Evolutionary conservation across 345 rosid genomes (phyloP).

Genomic region (Camelina neglecta): DNA sequence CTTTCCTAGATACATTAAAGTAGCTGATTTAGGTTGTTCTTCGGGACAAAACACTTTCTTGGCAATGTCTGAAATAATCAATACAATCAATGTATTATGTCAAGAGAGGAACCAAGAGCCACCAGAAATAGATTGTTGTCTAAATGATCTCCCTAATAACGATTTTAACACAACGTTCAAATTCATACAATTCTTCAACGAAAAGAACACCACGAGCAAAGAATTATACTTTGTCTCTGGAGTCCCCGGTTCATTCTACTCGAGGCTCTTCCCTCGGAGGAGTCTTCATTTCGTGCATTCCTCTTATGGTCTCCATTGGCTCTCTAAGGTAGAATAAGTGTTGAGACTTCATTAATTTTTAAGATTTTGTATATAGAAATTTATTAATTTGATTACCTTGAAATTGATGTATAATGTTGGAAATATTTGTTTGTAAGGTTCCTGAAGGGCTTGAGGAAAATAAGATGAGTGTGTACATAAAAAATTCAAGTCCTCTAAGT

Average conservation of each 20-base stretch:
- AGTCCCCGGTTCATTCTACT: slow-evolving; percentile 59
- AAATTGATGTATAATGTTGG: slow-evolving; percentile 4
- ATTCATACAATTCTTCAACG: slow-evolving; percentile 29
- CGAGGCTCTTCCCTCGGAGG: slow-evolving; percentile 50
- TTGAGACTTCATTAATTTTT: neutral
- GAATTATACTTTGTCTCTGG: slow-evolving; percentile 45
- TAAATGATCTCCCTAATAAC: slow-evolving; percentile 55
- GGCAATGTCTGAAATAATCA: slow-evolving; percentile 32
- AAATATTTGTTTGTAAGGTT: slow-evolving; percentile 34
- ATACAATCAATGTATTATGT: slow-evolving; percentile 24
- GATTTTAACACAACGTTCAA: slow-evolving; percentile 52
- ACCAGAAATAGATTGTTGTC: slow-evolving; percentile 46
- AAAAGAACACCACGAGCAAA: neutral
- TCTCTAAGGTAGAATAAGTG: slow-evolving; percentile 43
- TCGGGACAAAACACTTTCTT: slow-evolving; percentile 55
- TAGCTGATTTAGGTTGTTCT: slow-evolving; percentile 59
- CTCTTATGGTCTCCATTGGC: slow-evolving; percentile 51
- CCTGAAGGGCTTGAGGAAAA: slow-evolving; percentile 41
- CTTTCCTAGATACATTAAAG: slow-evolving; percentile 35
- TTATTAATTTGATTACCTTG: neutral
- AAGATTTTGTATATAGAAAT: neutral
- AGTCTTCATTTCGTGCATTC: slow-evolving; percentile 48
- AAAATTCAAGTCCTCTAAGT: slow-evolving; percentile 42
- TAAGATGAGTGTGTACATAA: slow-evolving; percentile 33
- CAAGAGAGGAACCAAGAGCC: slow-evolving; percentile 7